Evolutionary conservation across 2,329 filamentous ascomycete genomes (phyloP).

Genomic region (Rutstroemia sp.): DNA sequence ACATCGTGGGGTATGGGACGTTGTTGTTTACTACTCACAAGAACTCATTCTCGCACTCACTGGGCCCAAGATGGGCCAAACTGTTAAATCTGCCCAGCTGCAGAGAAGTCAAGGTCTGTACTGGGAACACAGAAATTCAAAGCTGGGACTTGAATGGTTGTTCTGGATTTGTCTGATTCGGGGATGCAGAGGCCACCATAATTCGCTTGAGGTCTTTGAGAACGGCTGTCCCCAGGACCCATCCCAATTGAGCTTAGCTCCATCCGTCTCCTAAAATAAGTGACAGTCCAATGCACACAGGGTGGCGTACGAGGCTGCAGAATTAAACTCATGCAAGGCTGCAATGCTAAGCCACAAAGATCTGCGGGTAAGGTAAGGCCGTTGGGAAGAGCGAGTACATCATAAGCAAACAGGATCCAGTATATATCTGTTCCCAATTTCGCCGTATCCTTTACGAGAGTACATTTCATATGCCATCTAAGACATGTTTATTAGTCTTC

Average conservation of each 20-base stretch:
- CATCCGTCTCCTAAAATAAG: no score
- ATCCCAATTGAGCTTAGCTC: not conserved
- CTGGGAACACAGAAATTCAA: not conserved
- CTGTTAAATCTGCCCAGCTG: slow-evolving; percentile 15
- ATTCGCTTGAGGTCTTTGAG: slow-evolving; percentile 8
- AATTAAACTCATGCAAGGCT: not conserved
- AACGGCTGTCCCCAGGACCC: not conserved
- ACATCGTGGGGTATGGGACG: slow-evolving; percentile 13
- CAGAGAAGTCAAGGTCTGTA: not conserved
- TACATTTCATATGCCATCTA: no score
- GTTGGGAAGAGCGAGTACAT: no score
- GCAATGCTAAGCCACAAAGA: not conserved
- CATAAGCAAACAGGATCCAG: no score
- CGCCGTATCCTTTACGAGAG: not conserved
- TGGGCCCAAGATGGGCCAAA: slow-evolving; percentile 28
- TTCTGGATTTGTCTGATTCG: not conserved
- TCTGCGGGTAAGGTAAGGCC: not conserved
- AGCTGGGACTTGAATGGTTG: not conserved
- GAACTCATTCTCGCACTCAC: slow-evolving; percentile 29
- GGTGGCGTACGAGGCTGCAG: not conserved
- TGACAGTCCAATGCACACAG: no score
- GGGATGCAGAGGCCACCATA: slow-evolving; percentile 10
- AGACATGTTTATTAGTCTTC: not conserved
- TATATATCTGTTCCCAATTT: no score
- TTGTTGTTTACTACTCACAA: slow-evolving; percentile 20